Evolutionary conservation across 306 rosid genomes (phyloP).

Genomic region (Arachis stenosperma): DNA sequence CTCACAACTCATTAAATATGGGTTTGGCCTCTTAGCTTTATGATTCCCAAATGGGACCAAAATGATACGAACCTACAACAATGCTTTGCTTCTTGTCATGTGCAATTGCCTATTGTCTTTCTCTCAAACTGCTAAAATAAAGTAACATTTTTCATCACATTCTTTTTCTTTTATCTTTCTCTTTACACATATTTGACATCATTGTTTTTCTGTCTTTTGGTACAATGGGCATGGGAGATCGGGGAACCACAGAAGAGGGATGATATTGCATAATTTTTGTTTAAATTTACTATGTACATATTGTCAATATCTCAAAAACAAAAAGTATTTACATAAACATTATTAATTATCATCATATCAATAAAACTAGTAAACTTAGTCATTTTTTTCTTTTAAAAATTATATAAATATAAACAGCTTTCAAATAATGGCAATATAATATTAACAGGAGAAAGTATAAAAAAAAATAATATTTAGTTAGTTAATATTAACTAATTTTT

Average conservation of each 20-base stretch:
- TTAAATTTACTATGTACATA: too few species aligned
- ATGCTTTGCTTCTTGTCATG: constrained; percentile 42
- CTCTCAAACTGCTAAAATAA: constrained; percentile 41
- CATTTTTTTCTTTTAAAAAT: too few species aligned
- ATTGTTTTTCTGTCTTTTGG: constrained; percentile 46
- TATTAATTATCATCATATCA: too few species aligned
- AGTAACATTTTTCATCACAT: constrained; percentile 43
- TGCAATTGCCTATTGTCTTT: constrained; percentile 43
- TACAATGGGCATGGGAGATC: constrained; percentile 3
- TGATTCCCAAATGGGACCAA: constrained; percentile 39
- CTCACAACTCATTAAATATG: constrained; percentile 4
- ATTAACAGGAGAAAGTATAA: too few species aligned
- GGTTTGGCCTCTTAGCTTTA: constrained; percentile 7
- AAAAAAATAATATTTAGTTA: too few species aligned
- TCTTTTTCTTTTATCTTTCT: constrained; percentile 40
- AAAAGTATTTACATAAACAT: too few species aligned
- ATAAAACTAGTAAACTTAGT: too few species aligned
- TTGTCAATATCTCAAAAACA: too few species aligned
- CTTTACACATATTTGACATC: constrained; percentile 39
- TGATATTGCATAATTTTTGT: background rate
- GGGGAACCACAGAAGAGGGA: background rate
- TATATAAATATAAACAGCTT: too few species aligned
- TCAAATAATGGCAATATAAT: too few species aligned
- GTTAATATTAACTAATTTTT: too few species aligned
- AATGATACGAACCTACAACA: constrained; percentile 42